phyloP scores from a whole-genome alignment of 768 basidiomycete species.

The Xanthoconium purpureum region DNA sequence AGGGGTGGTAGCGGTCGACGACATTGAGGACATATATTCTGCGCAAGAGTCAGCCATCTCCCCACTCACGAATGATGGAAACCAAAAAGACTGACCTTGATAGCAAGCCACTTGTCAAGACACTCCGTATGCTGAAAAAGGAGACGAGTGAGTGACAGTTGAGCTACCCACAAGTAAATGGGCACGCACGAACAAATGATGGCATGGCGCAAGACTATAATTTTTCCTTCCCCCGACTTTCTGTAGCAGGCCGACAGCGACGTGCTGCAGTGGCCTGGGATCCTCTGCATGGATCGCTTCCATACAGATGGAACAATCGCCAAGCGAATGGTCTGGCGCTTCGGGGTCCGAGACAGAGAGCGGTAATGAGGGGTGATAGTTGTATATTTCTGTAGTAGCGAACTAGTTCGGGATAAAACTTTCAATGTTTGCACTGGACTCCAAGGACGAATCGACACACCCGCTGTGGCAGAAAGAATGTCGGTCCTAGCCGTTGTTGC shows the following conservation, averaged over 20 bases:
- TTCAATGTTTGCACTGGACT: not conserved
- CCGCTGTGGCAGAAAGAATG: slow-evolving; percentile 76
- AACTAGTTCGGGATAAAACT: slow-evolving; percentile 40
- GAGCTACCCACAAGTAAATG: not conserved
- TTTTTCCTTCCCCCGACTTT: slow-evolving; percentile 47
- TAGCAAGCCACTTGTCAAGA: slow-evolving; percentile 80
- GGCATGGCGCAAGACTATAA: slow-evolving; percentile 87
- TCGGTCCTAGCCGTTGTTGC: slow-evolving; percentile 74
- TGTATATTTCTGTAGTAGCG: slow-evolving; percentile 57
- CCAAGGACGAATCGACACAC: slow-evolving; percentile 38
- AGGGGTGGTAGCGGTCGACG: slow-evolving; percentile 80
- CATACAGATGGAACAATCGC: slow-evolving; percentile 94
- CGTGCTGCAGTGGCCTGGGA: slow-evolving; percentile 34
- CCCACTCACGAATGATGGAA: not conserved
- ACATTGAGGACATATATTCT: slow-evolving; percentile 94
- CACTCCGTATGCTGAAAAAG: slow-evolving; percentile 74
- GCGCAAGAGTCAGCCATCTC: not conserved
- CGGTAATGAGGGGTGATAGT: slow-evolving; percentile 83
- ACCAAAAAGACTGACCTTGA: slow-evolving; percentile 47
- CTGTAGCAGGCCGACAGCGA: slow-evolving; percentile 37
- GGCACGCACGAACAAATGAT: slow-evolving; percentile 75
- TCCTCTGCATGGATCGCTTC: slow-evolving; percentile 68
- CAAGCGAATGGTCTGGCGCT: slow-evolving; percentile 69
- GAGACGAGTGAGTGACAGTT: not conserved
- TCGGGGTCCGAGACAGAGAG: slow-evolving; percentile 58